Conservation (phyloP, 495 filamentous ascomycete genomes). For the Podospora pseudopauciseta region DNA sequence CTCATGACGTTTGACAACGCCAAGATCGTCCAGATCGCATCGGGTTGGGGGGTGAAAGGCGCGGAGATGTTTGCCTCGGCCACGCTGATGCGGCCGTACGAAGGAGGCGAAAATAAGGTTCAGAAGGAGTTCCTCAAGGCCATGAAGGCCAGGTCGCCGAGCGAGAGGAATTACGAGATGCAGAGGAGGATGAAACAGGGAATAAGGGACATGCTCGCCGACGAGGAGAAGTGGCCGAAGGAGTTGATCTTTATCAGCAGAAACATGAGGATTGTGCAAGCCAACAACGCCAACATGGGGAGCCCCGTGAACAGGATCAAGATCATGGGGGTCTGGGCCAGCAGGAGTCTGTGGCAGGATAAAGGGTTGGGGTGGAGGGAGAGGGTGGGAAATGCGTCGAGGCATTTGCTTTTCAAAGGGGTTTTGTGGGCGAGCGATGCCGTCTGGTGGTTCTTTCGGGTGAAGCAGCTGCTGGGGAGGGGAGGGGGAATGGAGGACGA, state of each 20-base stretch:
- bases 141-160: slow-evolving; percentile 53
- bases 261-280: slow-evolving; percentile 86
- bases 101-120: slow-evolving; percentile 71
- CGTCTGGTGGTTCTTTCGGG: slow-evolving; percentile 73
- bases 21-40: slow-evolving; percentile 65
- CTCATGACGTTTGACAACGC: slow-evolving; percentile 90
- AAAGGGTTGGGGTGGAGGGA: slow-evolving; percentile 36
- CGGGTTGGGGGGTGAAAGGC: slow-evolving; percentile 80
- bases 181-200: slow-evolving; percentile 80
- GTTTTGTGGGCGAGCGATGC: slow-evolving; percentile 78
- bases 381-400: slow-evolving; percentile 53
- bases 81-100: slow-evolving; percentile 85
- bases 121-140: slow-evolving; percentile 53
- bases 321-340: slow-evolving; percentile 90
- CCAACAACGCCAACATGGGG: slow-evolving; percentile 68
- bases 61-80: slow-evolving; percentile 87
- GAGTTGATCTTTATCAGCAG: slow-evolving; percentile 94
- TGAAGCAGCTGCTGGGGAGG: slow-evolving; percentile 67
- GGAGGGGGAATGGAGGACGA: slow-evolving; percentile 92
- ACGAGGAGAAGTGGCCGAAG: slow-evolving; percentile 88
- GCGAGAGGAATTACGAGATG: slow-evolving; percentile 73
- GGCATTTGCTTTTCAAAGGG: slow-evolving; percentile 73
- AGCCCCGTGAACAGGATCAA: slow-evolving; percentile 93
- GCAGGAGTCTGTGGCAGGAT: slow-evolving; percentile 68
- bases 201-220: slow-evolving; percentile 76